phyloP scores from a whole-genome alignment of 345 rosid species.

The Boechera retrofracta region DNA sequence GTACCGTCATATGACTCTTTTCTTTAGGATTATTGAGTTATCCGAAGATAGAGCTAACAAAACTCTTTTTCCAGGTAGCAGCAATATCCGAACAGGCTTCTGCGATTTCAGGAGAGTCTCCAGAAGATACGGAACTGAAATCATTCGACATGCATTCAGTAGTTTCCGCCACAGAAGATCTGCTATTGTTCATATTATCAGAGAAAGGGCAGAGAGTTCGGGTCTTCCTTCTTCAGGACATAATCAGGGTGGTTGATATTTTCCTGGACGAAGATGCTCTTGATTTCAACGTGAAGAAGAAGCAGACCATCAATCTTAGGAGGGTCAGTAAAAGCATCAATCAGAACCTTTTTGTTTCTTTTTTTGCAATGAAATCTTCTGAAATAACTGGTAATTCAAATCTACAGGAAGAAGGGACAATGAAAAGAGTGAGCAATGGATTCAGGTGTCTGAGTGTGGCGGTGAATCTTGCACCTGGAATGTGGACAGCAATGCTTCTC shows the following conservation, averaged over 20 bases:
- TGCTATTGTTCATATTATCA: slow-evolving; percentile 75
- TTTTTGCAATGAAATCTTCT: background rate
- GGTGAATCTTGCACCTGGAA: slow-evolving; percentile 73
- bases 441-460: slow-evolving; percentile 63
- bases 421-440: slow-evolving; percentile 60
- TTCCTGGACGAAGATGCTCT: slow-evolving; percentile 58
- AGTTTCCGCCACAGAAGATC: slow-evolving; percentile 92
- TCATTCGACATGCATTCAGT: slow-evolving; percentile 88
- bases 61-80: slow-evolving; percentile 56
- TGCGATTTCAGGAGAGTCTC: slow-evolving; percentile 49
- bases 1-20: slow-evolving; percentile 47
- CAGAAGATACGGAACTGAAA: slow-evolving; percentile 61
- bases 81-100: slow-evolving; percentile 93
- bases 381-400: background rate
- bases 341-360: background rate
- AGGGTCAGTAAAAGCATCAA: slow-evolving; percentile 3
- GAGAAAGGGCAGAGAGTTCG: slow-evolving; percentile 84
- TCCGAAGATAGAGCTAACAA: background rate
- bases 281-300: slow-evolving; percentile 37
- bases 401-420: slow-evolving; percentile 54
- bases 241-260: slow-evolving; percentile 66
- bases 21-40: background rate
- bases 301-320: slow-evolving; percentile 15
- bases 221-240: slow-evolving; percentile 78
- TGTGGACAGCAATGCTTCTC: slow-evolving; percentile 79